phyloP scores from a whole-genome alignment of 768 basidiomycete genomes.

The Ephemerocybe angulata region DNA sequence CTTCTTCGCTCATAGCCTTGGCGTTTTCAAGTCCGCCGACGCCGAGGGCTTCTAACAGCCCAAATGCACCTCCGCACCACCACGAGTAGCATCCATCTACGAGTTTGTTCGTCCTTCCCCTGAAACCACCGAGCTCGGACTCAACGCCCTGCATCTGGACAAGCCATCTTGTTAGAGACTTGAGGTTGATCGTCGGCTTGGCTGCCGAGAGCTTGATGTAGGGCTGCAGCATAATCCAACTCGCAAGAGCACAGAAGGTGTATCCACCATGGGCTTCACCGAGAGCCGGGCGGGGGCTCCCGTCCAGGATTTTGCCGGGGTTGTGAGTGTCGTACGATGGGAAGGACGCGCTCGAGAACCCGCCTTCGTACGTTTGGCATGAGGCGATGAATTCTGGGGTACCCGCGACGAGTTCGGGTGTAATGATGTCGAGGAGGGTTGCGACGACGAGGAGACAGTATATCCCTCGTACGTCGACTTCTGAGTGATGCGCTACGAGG shows the following conservation, averaged over 20 bases:
- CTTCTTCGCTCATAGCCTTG: slow-evolving; percentile 24
- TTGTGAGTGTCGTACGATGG: slow-evolving; percentile 49
- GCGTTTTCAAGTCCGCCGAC: slow-evolving; percentile 36
- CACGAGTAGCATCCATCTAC: slow-evolving; percentile 99
- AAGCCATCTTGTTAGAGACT: slow-evolving; percentile 72
- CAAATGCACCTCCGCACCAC: slow-evolving; percentile 95
- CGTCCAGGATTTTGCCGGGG: slow-evolving; percentile 30
- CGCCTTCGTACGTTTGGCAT: slow-evolving; percentile 98
- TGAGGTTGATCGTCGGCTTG: slow-evolving; percentile 50
- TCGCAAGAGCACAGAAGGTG: slow-evolving; percentile 88
- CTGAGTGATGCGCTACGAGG: slow-evolving; percentile 79
- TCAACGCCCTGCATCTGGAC: slow-evolving; percentile 81
- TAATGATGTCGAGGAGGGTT: slow-evolving; percentile 78
- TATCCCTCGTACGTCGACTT: slow-evolving; percentile 94
- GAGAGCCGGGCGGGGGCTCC: slow-evolving; percentile 61
- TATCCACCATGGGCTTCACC: slow-evolving; percentile 99
- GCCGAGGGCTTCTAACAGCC: slow-evolving; percentile 63
- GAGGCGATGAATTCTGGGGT: slow-evolving; percentile 78
- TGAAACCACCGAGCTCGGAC: slow-evolving; percentile 87
- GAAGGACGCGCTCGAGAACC: slow-evolving; percentile 79
- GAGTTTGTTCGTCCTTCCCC: slow-evolving; percentile 93
- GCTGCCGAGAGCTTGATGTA: slow-evolving; percentile 30
- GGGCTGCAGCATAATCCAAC: slow-evolving; percentile 74
- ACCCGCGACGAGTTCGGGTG: slow-evolving; percentile 78
- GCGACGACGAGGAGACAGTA: slow-evolving; percentile 90